Conservation (phyloP, 768 basidiomycete species). For the Asterophora parasitica region DNA sequence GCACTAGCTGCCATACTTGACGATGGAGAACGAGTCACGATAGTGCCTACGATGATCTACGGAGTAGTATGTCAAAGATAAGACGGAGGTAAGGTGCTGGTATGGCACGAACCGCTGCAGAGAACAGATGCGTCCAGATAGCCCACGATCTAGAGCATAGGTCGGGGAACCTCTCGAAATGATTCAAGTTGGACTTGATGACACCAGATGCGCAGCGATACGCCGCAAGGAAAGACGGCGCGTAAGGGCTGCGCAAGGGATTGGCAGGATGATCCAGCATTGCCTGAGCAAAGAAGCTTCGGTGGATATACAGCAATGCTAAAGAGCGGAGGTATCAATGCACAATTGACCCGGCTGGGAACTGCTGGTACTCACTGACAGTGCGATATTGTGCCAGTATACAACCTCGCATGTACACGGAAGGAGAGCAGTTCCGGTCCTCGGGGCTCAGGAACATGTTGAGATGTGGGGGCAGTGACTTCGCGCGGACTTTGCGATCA, state of each 20-base stretch:
- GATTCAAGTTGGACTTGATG: constrained; percentile 43
- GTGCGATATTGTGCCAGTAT: constrained; percentile 25
- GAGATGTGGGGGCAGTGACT: constrained; percentile 28
- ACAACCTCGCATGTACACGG: constrained; percentile 37
- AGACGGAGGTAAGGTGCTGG: neutral
- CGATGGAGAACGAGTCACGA: constrained; percentile 68
- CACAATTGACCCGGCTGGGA: neutral
- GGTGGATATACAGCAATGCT: constrained; percentile 63
- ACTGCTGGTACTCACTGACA: neutral
- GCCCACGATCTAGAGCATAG: constrained; percentile 54
- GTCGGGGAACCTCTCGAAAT: constrained; percentile 42
- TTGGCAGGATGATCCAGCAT: constrained; percentile 63
- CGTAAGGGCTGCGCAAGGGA: constrained; percentile 61
- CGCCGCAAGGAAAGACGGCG: constrained; percentile 59
- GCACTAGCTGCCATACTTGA: constrained; percentile 65
- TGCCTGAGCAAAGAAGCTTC: constrained; percentile 68
- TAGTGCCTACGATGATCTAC: constrained; percentile 74
- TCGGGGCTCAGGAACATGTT: too few relatives aligned
- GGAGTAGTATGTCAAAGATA: neutral
- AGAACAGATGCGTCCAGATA: constrained; percentile 59
- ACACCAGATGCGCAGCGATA: constrained; percentile 57
- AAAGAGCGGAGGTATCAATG: too few relatives aligned
- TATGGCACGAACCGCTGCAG: constrained; percentile 40
- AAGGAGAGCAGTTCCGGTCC: too few relatives aligned
- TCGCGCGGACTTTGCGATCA: constrained; percentile 65